Conservation (phyloP, 2,329 filamentous ascomycete genomes). For the Phoma herbarum region DNA sequence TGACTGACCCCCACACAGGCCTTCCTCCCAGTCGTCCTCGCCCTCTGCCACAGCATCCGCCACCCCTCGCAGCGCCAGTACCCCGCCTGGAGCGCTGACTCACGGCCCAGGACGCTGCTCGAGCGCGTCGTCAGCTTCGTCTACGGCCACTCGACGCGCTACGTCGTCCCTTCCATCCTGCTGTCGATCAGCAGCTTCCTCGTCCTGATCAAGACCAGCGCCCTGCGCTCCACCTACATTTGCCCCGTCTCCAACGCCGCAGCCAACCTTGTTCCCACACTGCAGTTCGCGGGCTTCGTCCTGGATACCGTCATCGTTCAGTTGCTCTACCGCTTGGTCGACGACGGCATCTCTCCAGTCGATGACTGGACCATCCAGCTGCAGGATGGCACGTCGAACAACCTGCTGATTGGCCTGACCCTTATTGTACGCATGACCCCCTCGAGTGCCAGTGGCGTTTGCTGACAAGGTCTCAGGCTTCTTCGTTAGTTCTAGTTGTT, state of each 20-base stretch:
- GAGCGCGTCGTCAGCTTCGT: conserved; percentile 40
- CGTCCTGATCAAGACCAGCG: conserved; percentile 38
- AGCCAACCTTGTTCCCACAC: conserved; percentile 37
- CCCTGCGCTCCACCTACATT: conserved; percentile 45
- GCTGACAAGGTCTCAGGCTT: conserved; percentile 39
- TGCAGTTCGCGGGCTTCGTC: conserved; percentile 43
- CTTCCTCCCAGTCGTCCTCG: conserved; percentile 46
- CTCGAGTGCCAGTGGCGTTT: background rate
- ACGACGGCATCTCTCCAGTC: conserved; percentile 35
- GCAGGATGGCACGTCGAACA: conserved; percentile 40
- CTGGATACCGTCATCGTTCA: conserved; percentile 41
- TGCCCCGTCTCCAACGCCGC: conserved; percentile 40
- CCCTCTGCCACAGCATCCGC: conserved; percentile 43
- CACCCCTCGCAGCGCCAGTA: conserved; percentile 36
- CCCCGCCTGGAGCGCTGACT: conserved; percentile 42
- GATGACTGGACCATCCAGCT: conserved; percentile 39
- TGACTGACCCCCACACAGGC: conserved; percentile 32
- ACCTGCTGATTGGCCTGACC: conserved; percentile 41
- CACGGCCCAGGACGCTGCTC: conserved; percentile 32
- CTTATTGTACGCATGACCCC: conserved; percentile 33
- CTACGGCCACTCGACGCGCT: conserved; percentile 42
- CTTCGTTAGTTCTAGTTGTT: conserved; percentile 41
- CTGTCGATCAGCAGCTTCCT: conserved; percentile 46
- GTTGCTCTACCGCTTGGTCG: conserved; percentile 38
- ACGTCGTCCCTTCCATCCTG: conserved; percentile 43